phyloP scores from a whole-genome alignment of 306 rosid genomes.

The Adenanthera pavonina region DNA sequence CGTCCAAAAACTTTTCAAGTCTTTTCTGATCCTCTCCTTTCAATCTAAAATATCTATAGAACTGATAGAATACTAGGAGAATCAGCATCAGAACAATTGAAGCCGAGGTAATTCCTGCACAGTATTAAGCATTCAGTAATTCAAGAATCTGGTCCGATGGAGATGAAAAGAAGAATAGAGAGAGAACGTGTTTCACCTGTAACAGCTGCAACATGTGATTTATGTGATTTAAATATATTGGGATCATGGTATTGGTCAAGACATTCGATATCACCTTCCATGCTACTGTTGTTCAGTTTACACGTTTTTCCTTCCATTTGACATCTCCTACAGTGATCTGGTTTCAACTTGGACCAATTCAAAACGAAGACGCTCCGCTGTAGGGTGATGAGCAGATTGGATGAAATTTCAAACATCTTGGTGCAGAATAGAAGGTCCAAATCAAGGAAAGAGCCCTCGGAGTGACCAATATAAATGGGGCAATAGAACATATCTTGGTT shows the following conservation, averaged over 20 bases:
- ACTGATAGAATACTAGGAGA: not conserved
- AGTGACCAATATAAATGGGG: not conserved
- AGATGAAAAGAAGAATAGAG: not conserved
- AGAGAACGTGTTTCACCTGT: not conserved
- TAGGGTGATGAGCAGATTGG: too few species aligned
- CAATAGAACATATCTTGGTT: not conserved
- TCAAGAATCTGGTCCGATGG: not conserved
- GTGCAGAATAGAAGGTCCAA: not conserved
- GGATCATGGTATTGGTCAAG: too few species aligned
- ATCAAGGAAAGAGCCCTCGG: not conserved
- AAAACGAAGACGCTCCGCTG: not conserved
- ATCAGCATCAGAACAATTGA: not conserved
- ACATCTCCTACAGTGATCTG: not conserved
- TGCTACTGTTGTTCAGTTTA: too few species aligned
- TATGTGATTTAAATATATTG: not conserved
- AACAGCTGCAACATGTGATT: not conserved
- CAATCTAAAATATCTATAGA: not conserved
- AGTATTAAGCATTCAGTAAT: not conserved
- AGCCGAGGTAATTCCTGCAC: not conserved
- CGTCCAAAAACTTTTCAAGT: conserved; percentile 17
- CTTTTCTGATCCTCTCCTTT: not conserved
- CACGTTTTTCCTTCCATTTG: not conserved
- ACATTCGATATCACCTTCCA: not conserved
- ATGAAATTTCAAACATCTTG: not conserved
- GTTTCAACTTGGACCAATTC: not conserved